Conservation (phyloP, 495 filamentous ascomycete genomes). For the Entonaema liquescens region DNA sequence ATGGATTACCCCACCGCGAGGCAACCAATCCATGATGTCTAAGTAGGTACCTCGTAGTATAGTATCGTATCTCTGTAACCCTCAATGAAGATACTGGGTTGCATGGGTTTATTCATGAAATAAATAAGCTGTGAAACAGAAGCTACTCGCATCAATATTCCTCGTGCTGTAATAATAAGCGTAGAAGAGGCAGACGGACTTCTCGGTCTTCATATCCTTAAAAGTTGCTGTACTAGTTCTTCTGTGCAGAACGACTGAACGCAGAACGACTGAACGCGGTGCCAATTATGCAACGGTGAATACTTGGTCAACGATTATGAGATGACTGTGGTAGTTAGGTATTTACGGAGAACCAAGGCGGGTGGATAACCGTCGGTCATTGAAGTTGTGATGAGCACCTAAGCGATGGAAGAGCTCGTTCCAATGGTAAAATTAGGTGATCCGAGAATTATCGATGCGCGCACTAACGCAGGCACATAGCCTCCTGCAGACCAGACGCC, state of each 20-base stretch:
- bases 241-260: constrained; percentile 15
- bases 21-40: constrained; percentile 3
- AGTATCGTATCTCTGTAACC: constrained; percentile 12
- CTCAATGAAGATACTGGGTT: constrained; percentile 4
- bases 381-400: not conserved
- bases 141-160: constrained; percentile 34
- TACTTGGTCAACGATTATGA: not conserved
- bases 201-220: constrained; percentile 29
- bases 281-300: not conserved
- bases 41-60: not conserved
- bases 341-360: not conserved
- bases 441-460: not conserved
- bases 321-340: constrained; percentile 24
- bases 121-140: constrained; percentile 25
- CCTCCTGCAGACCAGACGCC: constrained; percentile 3
- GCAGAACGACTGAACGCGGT: not conserved
- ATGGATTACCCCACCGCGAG: constrained; percentile 17
- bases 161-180: constrained; percentile 21
- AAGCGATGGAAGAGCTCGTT: not conserved
- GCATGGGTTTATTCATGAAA: constrained; percentile 1
- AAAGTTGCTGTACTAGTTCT: constrained; percentile 24
- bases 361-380: not conserved
- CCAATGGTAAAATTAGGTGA: not conserved
- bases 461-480: constrained; percentile 29
- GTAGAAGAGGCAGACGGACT: not conserved